Evolutionary conservation across 352 stramenopile species (phyloP), one percentile per base, ranked within the genome.

Genomic region (Phytophthora multivora): DNA sequence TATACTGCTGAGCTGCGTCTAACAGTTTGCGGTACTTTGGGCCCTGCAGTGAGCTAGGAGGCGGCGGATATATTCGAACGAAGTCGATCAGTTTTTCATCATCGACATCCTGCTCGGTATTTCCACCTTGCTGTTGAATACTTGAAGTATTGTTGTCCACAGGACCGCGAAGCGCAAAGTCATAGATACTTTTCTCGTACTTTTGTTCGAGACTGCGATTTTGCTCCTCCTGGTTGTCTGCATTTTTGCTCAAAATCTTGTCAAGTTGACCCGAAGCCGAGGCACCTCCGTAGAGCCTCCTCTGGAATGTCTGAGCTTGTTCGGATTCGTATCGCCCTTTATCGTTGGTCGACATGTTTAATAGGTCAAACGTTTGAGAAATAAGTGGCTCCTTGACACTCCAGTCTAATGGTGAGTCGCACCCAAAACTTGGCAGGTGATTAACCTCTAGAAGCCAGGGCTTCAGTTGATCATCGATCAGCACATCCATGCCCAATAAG

Each of bases 391-490:
- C 87, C 69, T 99, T 99, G 67, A 99, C 96, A 52, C 93, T 87
- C 80, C 84, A 89, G 72, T 99, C 97, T 10, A 99, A 63, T 11
- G 87, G 85, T 25, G 91, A 97, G 60, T 99, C 97, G 45, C 94
- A 98, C 3, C 87, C 93, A 76, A 98, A 98, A 59, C 89, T 95
- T 46, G 97, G 93, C 8, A 99, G 51, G 63, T 99, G 95, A 67
- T 99, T 99, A 25, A 99, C 96, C 60, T 99, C 97, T 9, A 99
- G 95, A 15, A 99, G 73, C 86, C 91, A 98, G 5, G 97, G 95
- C 56, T 97, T 98, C 0, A 99, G 77, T 16, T 88, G 75, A 36
- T 95, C 82, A 62, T 99, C 97, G 5, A 99, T 79, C 41, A 99
- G 91, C 28, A 99, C 92, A 64, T 99, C 97, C 78, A 98, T 96